Conservation (phyloP, 2,329 filamentous ascomycete genomes). For the Colletotrichum tamarilloi region DNA sequence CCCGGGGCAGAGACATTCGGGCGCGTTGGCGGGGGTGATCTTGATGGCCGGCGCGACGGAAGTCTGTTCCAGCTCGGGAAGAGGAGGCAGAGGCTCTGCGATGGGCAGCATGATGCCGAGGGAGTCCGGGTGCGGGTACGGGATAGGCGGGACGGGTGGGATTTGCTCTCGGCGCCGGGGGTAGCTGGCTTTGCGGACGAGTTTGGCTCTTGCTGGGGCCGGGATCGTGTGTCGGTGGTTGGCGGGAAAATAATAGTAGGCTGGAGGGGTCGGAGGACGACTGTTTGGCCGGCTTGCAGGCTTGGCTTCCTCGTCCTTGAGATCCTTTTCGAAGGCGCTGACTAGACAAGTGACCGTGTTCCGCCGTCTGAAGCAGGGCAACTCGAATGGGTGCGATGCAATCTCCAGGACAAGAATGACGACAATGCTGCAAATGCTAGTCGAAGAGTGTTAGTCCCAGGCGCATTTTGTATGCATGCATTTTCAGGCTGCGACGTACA, state of each 20-base stretch:
- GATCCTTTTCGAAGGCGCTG: constrained; percentile 29
- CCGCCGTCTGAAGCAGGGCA: constrained; percentile 36
- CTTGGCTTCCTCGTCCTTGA: constrained; percentile 28
- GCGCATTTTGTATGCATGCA: neutral
- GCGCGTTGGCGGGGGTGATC: constrained; percentile 16
- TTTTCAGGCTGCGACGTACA: constrained; percentile 33
- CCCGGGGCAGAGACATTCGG: constrained; percentile 32
- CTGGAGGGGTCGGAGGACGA: constrained; percentile 20
- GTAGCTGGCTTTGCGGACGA: constrained; percentile 29
- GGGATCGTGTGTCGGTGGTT: constrained; percentile 28
- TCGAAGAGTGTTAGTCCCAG: neutral
- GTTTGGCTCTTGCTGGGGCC: constrained; percentile 15
- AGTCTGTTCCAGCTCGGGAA: constrained; percentile 25
- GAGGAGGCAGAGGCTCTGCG: constrained; percentile 28
- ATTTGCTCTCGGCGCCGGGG: constrained; percentile 4
- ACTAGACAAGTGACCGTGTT: constrained; percentile 23
- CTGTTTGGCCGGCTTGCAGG: constrained; percentile 13
- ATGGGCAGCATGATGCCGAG: constrained; percentile 31
- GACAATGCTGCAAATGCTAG: constrained; percentile 19
- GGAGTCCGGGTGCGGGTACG: constrained; percentile 32
- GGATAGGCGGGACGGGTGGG: constrained; percentile 10
- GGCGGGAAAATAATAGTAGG: constrained; percentile 31
- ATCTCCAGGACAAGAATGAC: constrained; percentile 38
- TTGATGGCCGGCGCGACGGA: constrained; percentile 8
- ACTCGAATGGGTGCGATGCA: constrained; percentile 38